These are phyloP conservation scores for Lactifluus volemus DNA, from an alignment of 768 basidiomycete species.

Conservation along the genomic window DNA sequence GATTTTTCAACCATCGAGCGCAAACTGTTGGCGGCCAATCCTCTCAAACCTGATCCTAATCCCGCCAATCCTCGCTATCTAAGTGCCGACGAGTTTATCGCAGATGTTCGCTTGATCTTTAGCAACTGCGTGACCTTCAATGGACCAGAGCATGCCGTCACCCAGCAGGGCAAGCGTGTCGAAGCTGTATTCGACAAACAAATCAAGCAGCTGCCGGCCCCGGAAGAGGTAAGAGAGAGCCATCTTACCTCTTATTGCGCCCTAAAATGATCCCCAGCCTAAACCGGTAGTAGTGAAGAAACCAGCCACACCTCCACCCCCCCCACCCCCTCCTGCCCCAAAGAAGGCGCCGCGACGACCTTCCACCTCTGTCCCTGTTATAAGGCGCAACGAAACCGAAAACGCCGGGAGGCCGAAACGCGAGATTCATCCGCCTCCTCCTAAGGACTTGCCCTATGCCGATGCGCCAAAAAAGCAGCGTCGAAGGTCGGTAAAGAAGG, in stretches of 20 bases:
- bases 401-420: slow-evolving; percentile 81
- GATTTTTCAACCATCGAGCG: slow-evolving; percentile 89
- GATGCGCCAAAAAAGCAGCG: slow-evolving; percentile 65
- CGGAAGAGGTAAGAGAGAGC: slow-evolving; percentile 53
- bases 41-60: slow-evolving; percentile 64
- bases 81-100: slow-evolving; percentile 69
- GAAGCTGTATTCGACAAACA: slow-evolving; percentile 84
- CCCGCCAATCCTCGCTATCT: slow-evolving; percentile 66
- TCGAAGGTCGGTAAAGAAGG: slow-evolving; percentile 49
- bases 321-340: slow-evolving; percentile 36
- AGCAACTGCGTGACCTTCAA: slow-evolving; percentile 88
- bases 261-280: slow-evolving; percentile 26
- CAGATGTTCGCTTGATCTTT: slow-evolving; percentile 83
- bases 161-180: slow-evolving; percentile 70
- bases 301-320: slow-evolving; percentile 25
- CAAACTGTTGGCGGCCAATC: slow-evolving; percentile 75
- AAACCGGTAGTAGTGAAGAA: slow-evolving; percentile 41
- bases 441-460: slow-evolving; percentile 82
- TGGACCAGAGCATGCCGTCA: slow-evolving; percentile 78
- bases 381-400: slow-evolving; percentile 66
- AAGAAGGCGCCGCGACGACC: slow-evolving; percentile 51
- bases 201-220: slow-evolving; percentile 71
- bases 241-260: not conserved
- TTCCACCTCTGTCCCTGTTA: slow-evolving; percentile 75
- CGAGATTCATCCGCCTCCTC: slow-evolving; percentile 92